A percentile compares a stretch with the other conserved stretches of the same genome.
Evolutionary conservation across 352 stramenopile species (phyloP).

Genomic region (Phytophthora capsici): DNA sequence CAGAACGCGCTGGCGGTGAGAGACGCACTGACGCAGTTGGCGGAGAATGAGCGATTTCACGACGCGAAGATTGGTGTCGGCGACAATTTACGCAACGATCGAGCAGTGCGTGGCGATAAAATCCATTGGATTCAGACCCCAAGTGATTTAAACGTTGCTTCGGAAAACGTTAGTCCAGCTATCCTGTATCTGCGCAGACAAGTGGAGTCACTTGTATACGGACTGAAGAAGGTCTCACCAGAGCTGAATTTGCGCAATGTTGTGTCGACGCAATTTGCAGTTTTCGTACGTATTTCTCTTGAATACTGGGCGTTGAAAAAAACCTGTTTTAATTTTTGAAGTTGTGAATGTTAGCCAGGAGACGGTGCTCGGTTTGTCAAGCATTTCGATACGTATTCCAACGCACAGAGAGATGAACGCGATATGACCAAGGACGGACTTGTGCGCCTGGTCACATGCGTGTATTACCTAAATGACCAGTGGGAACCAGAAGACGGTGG

Average conservation of each 20-base stretch:
- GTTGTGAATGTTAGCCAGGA: constrained; percentile 45
- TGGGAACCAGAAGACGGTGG: constrained; percentile 71
- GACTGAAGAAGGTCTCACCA: constrained; percentile 55
- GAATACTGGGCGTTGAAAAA: too few relatives aligned
- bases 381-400: constrained; percentile 73
- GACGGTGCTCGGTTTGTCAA: constrained; percentile 73
- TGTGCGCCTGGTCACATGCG: constrained; percentile 74
- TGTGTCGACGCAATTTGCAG: constrained; percentile 75
- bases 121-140: constrained; percentile 72
- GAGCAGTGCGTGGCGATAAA: constrained; percentile 59
- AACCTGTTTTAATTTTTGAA: too few relatives aligned
- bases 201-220: constrained; percentile 62
- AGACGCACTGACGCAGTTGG: constrained; percentile 44
- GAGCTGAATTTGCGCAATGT: constrained; percentile 68
- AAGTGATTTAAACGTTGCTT: constrained; percentile 32
- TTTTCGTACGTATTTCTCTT: constrained; percentile 61
- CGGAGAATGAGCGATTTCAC: constrained; percentile 42
- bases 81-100: constrained; percentile 48
- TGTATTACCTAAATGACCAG: constrained; percentile 88
- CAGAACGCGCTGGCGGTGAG: constrained; percentile 42
- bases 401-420: constrained; percentile 35
- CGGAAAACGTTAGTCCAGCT: constrained; percentile 33
- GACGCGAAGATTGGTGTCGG: constrained; percentile 57
- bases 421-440: constrained; percentile 27
- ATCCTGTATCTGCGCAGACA: constrained; percentile 55